A percentile compares a stretch with the other conserved stretches of the same genome.
These are phyloP conservation scores for Thelephora aurantiotincta DNA, from an alignment of 768 basidiomycete species.

Conservation along the genomic window DNA sequence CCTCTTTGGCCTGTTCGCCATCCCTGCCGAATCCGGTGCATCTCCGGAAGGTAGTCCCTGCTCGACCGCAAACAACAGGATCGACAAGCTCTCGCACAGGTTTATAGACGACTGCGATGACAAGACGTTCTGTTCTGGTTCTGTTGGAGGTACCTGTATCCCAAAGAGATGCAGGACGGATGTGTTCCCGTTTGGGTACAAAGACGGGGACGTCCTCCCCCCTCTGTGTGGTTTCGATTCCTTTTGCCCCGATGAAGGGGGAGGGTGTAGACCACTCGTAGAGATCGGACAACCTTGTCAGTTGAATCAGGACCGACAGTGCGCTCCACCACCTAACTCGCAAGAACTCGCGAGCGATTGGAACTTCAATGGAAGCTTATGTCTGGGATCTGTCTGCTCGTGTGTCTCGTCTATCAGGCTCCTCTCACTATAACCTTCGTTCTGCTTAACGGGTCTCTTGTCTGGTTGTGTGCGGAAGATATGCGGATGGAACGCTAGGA, in stretches of 20 bases:
- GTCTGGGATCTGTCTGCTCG: conserved; percentile 45
- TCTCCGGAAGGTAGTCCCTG: conserved; percentile 14
- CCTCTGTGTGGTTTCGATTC: conserved; percentile 34
- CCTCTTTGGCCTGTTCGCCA: no score
- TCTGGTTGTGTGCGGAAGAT: conserved; percentile 19
- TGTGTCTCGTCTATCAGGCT: conserved; percentile 16
- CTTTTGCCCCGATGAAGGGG: conserved; percentile 62
- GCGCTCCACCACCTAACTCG: conserved; percentile 26
- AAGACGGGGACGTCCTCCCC: conserved; percentile 24
- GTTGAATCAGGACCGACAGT: conserved; percentile 49
- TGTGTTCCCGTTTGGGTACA: conserved; percentile 43
- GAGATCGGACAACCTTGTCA: conserved; percentile 36
- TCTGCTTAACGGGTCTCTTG: not conserved
- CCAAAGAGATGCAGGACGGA: conserved; percentile 44
- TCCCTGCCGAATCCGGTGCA: not conserved
- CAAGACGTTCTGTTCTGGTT: conserved; percentile 37
- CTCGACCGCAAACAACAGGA: conserved; percentile 30
- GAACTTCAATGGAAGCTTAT: conserved; percentile 42
- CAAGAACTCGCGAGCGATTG: conserved; percentile 23
- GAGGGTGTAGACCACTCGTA: conserved; percentile 31
- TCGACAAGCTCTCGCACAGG: conserved; percentile 40
- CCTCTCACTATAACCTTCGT: not conserved
- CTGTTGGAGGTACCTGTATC: conserved; percentile 28
- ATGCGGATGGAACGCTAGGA: conserved; percentile 38
- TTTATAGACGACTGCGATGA: conserved; percentile 50